These are phyloP conservation scores for Aspergillus cristatus DNA, from an alignment of 495 filamentous ascomycete genomes.

Conservation along the genomic window DNA sequence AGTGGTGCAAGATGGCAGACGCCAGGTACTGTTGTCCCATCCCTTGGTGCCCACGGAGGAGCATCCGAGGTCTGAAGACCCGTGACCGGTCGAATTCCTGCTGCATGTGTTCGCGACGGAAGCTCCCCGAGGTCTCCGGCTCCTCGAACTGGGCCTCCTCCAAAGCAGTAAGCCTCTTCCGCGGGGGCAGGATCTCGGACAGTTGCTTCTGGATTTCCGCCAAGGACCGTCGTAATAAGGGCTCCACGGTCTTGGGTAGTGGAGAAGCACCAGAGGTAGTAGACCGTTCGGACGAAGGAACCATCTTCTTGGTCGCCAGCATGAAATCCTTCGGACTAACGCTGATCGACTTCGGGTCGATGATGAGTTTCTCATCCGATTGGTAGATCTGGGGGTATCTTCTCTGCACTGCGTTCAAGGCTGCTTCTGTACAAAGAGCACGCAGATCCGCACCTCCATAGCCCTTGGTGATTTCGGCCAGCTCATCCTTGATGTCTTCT, in stretches of 20 bases:
- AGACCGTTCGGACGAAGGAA: constrained; percentile 87
- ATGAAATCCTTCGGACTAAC: constrained; percentile 92
- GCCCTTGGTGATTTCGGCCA: constrained; percentile 85
- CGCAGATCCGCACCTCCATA: constrained; percentile 94
- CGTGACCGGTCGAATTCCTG: constrained; percentile 85
- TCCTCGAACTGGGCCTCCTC: constrained; percentile 94
- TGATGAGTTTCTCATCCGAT: constrained; percentile 80
- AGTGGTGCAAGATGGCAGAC: constrained; percentile 74
- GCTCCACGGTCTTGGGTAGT: constrained; percentile 68
- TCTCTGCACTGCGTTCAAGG: constrained; percentile 92
- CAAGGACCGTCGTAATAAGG: constrained; percentile 67
- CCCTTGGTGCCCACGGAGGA: constrained; percentile 66
- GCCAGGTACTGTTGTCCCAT: constrained; percentile 95
- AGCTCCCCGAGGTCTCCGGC: constrained; percentile 66
- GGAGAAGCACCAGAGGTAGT: constrained; percentile 71
- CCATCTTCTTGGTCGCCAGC: constrained; percentile 88
- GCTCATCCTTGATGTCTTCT: constrained; percentile 64
- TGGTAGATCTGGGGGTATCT: constrained; percentile 94
- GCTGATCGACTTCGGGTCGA: constrained; percentile 73
- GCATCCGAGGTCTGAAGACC: constrained; percentile 77
- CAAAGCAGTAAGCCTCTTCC: constrained; percentile 75
- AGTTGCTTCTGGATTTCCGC: constrained; percentile 53
- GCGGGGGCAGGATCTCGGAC: constrained; percentile 71
- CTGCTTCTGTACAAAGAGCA: constrained; percentile 93
- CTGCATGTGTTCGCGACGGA: constrained; percentile 74